A percentile compares a stretch with the other conserved stretches of the same genome.
These are phyloP conservation scores for Hypoxylon lienhwacheense DNA, from an alignment of 495 filamentous ascomycete species.

Conservation along the genomic window DNA sequence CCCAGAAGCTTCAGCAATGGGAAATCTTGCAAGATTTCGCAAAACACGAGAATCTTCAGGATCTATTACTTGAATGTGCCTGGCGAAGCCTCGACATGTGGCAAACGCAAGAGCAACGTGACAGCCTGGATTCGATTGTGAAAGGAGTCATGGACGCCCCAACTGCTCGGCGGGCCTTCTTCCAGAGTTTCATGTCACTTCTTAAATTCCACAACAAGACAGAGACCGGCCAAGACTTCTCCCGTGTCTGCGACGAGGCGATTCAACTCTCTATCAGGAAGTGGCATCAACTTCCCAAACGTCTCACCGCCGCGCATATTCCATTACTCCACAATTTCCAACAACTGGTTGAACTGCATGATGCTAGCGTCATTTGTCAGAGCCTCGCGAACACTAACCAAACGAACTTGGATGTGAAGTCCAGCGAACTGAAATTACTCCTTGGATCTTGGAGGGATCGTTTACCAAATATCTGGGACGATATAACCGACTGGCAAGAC, in stretches of 20 bases:
- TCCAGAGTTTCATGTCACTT: slow-evolving; percentile 96
- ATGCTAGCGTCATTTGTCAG: slow-evolving; percentile 91
- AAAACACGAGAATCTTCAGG: slow-evolving; percentile 98
- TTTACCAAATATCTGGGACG: slow-evolving; percentile 97
- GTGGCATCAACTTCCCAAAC: slow-evolving; percentile 93
- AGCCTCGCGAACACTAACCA: slow-evolving; percentile 84
- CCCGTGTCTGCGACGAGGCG: slow-evolving; percentile 86
- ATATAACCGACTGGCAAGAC: slow-evolving; percentile 99
- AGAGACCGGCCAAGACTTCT: slow-evolving; percentile 79
- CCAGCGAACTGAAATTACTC: slow-evolving; percentile 90
- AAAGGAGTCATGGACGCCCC: slow-evolving; percentile 97
- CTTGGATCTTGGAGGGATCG: slow-evolving; percentile 95
- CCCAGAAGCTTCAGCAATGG: slow-evolving; percentile 98
- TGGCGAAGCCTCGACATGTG: slow-evolving; percentile 95
- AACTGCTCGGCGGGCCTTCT: slow-evolving; percentile 89
- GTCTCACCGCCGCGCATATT: slow-evolving; percentile 93
- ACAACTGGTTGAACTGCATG: slow-evolving; percentile 95
- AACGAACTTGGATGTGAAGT: slow-evolving; percentile 87
- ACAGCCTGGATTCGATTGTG: slow-evolving; percentile 85
- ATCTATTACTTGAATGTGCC: slow-evolving; percentile 89
- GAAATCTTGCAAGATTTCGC: slow-evolving; percentile 95
- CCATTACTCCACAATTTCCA: slow-evolving; percentile 97
- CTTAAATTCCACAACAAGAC: slow-evolving; percentile 89
- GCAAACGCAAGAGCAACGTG: slow-evolving; percentile 79
- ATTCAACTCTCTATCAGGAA: slow-evolving; percentile 96